Conservation (phyloP, 257 asterid species). For the Primulina eburnea region DNA sequence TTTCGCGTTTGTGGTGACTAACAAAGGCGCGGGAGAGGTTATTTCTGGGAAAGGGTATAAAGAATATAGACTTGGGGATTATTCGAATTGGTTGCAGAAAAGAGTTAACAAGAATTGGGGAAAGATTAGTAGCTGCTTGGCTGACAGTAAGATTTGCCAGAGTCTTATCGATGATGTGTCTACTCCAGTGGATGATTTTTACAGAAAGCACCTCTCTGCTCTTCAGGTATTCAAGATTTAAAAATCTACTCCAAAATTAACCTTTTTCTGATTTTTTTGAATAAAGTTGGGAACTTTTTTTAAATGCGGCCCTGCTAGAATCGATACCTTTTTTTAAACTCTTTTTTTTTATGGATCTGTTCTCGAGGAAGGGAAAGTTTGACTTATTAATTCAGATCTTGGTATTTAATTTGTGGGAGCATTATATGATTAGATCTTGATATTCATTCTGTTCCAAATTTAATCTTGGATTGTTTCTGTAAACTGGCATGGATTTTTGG, state of each 20-base stretch:
- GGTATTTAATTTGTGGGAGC: too few relatives aligned
- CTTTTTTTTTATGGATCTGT: too few relatives aligned
- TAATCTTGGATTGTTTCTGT: neutral
- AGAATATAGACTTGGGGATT: conserved; percentile 83
- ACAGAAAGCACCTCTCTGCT: conserved; percentile 50
- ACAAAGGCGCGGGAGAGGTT: conserved; percentile 73
- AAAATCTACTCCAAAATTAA: too few relatives aligned
- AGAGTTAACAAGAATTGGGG: conserved; percentile 67
- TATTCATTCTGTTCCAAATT: neutral
- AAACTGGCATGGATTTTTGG: neutral
- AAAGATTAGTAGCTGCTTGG: conserved; percentile 63
- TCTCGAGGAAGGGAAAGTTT: too few relatives aligned
- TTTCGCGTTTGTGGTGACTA: conserved; percentile 89
- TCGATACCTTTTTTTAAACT: neutral
- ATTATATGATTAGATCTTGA: neutral
- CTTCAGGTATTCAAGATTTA: conserved; percentile 54
- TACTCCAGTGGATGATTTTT: conserved; percentile 40
- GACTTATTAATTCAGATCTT: too few relatives aligned
- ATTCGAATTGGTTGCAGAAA: conserved; percentile 81
- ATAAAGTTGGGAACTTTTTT: neutral
- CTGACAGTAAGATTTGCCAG: conserved; percentile 63
- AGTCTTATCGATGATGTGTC: conserved; percentile 37
- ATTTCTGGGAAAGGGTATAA: conserved; percentile 62
- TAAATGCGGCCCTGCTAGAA: neutral
- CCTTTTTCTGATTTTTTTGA: neutral